Percentiles rank a stretch among this genome's conserved stretches.
These are phyloP conservation scores for Biscogniauxia sp. DNA, from an alignment of 2,329 filamentous ascomycete genomes.

Conservation along the genomic window DNA sequence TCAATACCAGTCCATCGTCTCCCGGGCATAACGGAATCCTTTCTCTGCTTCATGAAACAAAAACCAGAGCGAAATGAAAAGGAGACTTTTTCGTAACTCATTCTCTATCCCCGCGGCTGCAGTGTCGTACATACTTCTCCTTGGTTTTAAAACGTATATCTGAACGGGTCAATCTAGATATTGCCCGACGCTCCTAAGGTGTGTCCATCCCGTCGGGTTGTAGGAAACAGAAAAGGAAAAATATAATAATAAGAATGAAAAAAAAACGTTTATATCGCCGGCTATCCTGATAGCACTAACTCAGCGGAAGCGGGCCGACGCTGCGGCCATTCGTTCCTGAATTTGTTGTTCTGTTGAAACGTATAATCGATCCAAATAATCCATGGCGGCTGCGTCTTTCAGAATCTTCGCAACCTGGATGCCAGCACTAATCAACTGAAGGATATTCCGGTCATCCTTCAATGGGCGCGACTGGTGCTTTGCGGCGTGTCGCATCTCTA, in stretches of 20 bases:
- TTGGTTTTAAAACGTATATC: constrained; percentile 22
- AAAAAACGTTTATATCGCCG: constrained; percentile 22
- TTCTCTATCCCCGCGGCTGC: constrained; percentile 20
- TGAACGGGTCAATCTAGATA: constrained; percentile 12
- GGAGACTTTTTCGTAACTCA: constrained; percentile 25
- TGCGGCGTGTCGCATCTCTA: constrained; percentile 83
- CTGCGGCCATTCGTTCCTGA: constrained; percentile 57
- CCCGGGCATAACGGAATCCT: not conserved
- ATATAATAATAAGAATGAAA: not conserved
- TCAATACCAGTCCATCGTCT: not conserved
- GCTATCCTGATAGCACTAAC: constrained; percentile 14
- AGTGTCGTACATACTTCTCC: constrained; percentile 20
- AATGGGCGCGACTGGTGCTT: constrained; percentile 80
- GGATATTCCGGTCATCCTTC: constrained; percentile 85
- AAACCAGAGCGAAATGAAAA: constrained; percentile 10
- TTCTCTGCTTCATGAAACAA: constrained; percentile 10
- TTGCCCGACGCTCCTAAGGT: constrained; percentile 13
- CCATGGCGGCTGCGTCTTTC: constrained; percentile 81
- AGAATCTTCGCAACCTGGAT: constrained; percentile 86
- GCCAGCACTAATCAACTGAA: constrained; percentile 83
- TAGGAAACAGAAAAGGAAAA: constrained; percentile 1
- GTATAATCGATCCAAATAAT: constrained; percentile 78
- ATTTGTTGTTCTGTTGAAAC: constrained; percentile 78
- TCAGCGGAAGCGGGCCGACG: constrained; percentile 42
- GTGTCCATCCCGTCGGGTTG: constrained; percentile 4